phyloP scores from a whole-genome alignment of 768 basidiomycete species.

The Phaffia australis region DNA sequence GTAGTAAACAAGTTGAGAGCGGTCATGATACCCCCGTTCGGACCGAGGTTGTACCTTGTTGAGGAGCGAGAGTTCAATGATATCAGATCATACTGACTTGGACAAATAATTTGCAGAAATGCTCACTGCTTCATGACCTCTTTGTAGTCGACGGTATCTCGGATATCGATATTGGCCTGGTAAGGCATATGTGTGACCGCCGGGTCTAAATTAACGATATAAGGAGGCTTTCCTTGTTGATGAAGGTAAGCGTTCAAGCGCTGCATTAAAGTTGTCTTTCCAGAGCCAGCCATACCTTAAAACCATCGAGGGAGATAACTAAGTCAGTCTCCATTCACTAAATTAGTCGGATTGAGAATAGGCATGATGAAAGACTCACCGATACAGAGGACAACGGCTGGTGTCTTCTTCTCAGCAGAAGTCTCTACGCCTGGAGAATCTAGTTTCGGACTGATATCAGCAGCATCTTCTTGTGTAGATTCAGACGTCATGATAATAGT shows the following conservation, averaged over 20 bases:
- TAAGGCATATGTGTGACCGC: slow-evolving; percentile 85
- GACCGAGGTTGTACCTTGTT: slow-evolving; percentile 85
- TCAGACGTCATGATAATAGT: no score
- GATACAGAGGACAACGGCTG: slow-evolving; percentile 24
- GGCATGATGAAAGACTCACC: slow-evolving; percentile 7
- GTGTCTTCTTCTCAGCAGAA: slow-evolving; percentile 21
- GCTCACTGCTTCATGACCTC: slow-evolving; percentile 99
- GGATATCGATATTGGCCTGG: slow-evolving; percentile 92
- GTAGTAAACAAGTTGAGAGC: slow-evolving; percentile 96
- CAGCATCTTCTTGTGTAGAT: no score
- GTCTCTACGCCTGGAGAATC: background rate
- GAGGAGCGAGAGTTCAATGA: background rate
- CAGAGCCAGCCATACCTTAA: slow-evolving; percentile 35
- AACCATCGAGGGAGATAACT: background rate
- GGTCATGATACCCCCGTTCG: slow-evolving; percentile 95
- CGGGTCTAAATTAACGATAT: slow-evolving; percentile 95
- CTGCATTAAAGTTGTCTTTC: slow-evolving; percentile 95
- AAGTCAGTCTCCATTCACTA: background rate
- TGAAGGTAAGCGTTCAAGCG: slow-evolving; percentile 87
- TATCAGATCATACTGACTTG: background rate
- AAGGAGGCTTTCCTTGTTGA: slow-evolving; percentile 56
- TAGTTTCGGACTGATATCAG: no score
- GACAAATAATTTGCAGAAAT: background rate
- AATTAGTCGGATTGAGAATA: background rate
- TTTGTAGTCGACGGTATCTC: slow-evolving; percentile 93